phyloP scores from a whole-genome alignment of 2,329 filamentous ascomycete genomes.

The Aspergillus sp. region DNA sequence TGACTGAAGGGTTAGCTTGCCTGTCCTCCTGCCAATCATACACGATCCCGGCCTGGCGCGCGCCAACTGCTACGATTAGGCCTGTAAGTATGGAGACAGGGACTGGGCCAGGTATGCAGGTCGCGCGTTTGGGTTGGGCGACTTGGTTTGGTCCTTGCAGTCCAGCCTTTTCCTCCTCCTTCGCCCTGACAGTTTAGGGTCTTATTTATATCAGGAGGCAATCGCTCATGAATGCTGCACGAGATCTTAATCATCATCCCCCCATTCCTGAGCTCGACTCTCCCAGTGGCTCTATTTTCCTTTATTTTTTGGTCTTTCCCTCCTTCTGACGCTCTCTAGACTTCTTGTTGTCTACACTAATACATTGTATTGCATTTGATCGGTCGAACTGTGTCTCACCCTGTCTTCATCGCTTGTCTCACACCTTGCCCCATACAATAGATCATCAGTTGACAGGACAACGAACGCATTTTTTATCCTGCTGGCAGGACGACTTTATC shows the following conservation, averaged over 20 bases:
- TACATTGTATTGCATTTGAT: constrained; percentile 12
- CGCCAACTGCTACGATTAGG: constrained; percentile 19
- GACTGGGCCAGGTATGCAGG: constrained; percentile 19
- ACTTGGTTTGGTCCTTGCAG: constrained; percentile 19
- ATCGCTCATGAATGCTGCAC: constrained; percentile 22
- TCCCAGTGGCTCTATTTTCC: constrained; percentile 22
- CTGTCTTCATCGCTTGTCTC: constrained; percentile 21
- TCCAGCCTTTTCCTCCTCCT: constrained; percentile 18
- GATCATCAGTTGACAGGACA: constrained; percentile 23
- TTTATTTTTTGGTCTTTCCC: constrained; percentile 23
- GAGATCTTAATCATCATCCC: constrained; percentile 17
- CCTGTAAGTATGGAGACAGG: constrained; percentile 17
- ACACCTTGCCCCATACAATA: constrained; percentile 15
- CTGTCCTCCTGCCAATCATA: constrained; percentile 18
- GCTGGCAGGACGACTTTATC: constrained; percentile 34
- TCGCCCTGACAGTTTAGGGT: constrained; percentile 6
- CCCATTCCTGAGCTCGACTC: constrained; percentile 25
- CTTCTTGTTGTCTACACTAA: constrained; percentile 16
- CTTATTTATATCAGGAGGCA: constrained; percentile 23
- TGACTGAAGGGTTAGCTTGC: constrained; percentile 15
- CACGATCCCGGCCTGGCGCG: constrained; percentile 19
- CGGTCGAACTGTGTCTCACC: constrained; percentile 13
- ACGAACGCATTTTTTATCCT: constrained; percentile 28
- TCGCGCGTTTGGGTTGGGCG: constrained; percentile 16
- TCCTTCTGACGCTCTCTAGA: constrained; percentile 23